Percentiles rank a stretch among this genome's conserved stretches.
These are phyloP conservation scores for Emergomyces africanus DNA, from an alignment of 2,329 filamentous ascomycete species.

Conservation along the genomic window DNA sequence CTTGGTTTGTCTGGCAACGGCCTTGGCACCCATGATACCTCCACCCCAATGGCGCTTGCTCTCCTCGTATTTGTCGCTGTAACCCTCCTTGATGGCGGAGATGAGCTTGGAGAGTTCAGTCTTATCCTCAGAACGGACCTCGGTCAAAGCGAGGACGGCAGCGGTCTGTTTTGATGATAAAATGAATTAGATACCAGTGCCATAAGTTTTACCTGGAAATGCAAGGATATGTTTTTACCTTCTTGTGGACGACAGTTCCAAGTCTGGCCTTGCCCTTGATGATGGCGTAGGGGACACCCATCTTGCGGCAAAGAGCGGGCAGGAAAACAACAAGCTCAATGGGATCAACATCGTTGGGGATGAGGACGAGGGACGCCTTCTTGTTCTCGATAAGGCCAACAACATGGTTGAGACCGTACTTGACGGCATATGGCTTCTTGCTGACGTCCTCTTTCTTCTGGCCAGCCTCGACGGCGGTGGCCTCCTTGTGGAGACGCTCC, in stretches of 20 bases:
- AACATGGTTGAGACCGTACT: constrained; percentile 99
- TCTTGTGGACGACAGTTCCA: constrained; percentile 99
- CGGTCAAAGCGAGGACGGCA: constrained; percentile 87
- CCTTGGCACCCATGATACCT: constrained; percentile 98
- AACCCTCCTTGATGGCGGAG: constrained; percentile 94
- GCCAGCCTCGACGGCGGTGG: constrained; percentile 91
- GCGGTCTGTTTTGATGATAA: constrained; percentile 56
- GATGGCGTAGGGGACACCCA: constrained; percentile 98
- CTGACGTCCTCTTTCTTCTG: constrained; percentile 99
- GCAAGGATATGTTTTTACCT: constrained; percentile 44
- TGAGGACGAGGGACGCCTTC: constrained; percentile 96
- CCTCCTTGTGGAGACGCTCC: constrained; percentile 97
- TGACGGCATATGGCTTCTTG: constrained; percentile 99
- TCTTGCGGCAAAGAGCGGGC: constrained; percentile 98
- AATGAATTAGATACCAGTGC: background rate
- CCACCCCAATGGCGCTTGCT: constrained; percentile 92
- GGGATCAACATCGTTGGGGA: constrained; percentile 98
- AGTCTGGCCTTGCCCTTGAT: constrained; percentile 99
- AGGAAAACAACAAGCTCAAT: constrained; percentile 99
- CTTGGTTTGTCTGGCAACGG: constrained; percentile 64
- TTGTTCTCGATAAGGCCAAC: constrained; percentile 97
- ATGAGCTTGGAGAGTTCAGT: constrained; percentile 93
- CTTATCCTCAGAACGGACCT: constrained; percentile 98
- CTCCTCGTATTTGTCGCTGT: constrained; percentile 90
- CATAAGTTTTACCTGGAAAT: background rate